Conservation (phyloP, 139 green algal genomes). For the Micractinium conductrix region DNA sequence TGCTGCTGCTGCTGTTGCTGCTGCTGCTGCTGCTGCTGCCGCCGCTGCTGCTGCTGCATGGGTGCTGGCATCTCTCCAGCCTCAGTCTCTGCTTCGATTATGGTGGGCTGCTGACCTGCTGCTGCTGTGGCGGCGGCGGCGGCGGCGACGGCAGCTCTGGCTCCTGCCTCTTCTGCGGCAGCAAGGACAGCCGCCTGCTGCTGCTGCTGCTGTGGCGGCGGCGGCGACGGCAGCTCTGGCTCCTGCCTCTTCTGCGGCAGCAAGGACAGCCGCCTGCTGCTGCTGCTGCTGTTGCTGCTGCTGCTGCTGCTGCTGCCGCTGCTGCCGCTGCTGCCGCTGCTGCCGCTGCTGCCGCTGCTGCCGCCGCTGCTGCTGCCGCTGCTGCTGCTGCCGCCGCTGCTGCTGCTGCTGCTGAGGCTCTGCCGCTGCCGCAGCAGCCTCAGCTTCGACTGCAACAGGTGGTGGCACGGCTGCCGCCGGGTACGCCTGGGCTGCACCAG, state of each 20-base stretch:
- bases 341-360: neutral
- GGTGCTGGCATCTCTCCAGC: neutral
- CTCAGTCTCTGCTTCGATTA: no score
- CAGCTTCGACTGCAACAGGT: no score
- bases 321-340: neutral
- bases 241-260: no score
- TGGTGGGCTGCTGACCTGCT: no score
- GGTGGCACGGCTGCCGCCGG: no score
- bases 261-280: neutral
- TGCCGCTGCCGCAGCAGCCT: no score
- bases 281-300: neutral
- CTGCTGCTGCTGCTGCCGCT: neutral
- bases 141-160: neutral
- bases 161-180: no score
- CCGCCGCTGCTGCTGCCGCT: neutral
- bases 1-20: neutral
- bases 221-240: neutral
- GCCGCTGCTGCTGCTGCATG: neutral
- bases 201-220: neutral
- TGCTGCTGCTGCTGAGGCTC: neutral
- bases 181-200: no score
- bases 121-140: no score
- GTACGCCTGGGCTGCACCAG: no score
- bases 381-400: neutral
- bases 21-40: neutral